These are phyloP conservation scores for Tagetes erecta DNA, from an alignment of 129 eudicot species.

Conservation along the genomic window DNA sequence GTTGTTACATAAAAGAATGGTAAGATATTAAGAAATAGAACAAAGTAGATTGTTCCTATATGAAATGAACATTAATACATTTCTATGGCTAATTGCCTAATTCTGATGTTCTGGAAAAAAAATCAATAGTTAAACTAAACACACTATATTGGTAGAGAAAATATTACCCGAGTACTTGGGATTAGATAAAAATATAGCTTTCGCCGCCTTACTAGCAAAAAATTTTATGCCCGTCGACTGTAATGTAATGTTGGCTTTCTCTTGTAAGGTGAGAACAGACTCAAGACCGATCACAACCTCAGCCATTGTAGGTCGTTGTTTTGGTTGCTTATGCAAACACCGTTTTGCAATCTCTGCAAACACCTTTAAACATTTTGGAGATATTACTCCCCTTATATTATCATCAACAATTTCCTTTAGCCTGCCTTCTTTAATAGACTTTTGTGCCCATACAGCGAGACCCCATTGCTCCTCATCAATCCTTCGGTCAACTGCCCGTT, in stretches of 20 bases:
- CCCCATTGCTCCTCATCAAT: not conserved
- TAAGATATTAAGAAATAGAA: not conserved
- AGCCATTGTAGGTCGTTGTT: not conserved
- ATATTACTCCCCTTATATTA: not conserved
- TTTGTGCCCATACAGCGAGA: not conserved
- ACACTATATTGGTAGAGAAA: not conserved
- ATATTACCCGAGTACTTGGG: not conserved
- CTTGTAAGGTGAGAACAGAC: not conserved
- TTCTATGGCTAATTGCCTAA: no score
- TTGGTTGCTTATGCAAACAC: not conserved
- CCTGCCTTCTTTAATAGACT: not conserved
- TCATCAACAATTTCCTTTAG: not conserved
- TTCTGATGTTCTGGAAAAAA: no score
- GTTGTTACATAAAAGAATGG: not conserved
- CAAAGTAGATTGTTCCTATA: no score
- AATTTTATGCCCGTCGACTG: not conserved
- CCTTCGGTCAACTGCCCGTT: not conserved
- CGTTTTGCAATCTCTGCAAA: not conserved
- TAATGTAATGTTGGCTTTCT: not conserved
- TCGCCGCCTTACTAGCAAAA: not conserved
- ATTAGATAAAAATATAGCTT: not conserved
- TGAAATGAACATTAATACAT: no score
- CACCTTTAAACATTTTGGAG: not conserved
- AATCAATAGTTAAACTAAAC: no score
- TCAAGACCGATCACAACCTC: not conserved